These are phyloP conservation scores for Poa pratensis DNA, from an alignment of 176 grass and related monocot species.

Conservation along the genomic window DNA sequence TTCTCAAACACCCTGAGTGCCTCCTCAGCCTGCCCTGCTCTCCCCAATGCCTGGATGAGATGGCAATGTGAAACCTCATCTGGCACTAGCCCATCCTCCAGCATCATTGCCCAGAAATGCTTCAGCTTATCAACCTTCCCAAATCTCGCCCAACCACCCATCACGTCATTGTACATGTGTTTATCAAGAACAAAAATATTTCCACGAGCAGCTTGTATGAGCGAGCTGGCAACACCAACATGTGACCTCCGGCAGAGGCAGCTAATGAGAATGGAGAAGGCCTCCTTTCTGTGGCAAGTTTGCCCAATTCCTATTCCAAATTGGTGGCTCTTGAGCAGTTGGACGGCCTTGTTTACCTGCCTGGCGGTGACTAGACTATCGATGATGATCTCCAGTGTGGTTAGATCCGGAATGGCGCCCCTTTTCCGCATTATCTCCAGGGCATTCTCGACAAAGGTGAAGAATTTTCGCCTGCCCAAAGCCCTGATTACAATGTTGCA, in stretches of 20 bases:
- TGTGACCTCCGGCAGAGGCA: constrained; percentile 74
- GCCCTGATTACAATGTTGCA: constrained; percentile 76
- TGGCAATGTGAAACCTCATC: constrained; percentile 67
- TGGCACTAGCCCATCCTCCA: constrained; percentile 62
- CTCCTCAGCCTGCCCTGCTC: constrained; percentile 51
- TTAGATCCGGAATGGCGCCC: constrained; percentile 46
- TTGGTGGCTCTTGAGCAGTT: constrained; percentile 49
- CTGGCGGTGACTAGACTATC: constrained; percentile 68
- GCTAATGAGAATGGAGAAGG: constrained; percentile 56
- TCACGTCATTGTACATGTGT: constrained; percentile 64
- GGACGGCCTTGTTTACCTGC: constrained; percentile 65
- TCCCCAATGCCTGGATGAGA: constrained; percentile 78
- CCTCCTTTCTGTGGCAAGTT: constrained; percentile 47
- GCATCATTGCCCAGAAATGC: constrained; percentile 66
- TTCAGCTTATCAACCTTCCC: constrained; percentile 72
- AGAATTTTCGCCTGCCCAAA: constrained; percentile 83
- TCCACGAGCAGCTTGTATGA: constrained; percentile 47
- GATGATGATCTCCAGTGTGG: constrained; percentile 67
- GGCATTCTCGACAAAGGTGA: constrained; percentile 45
- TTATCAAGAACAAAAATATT: constrained; percentile 49
- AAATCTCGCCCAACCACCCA: constrained; percentile 78
- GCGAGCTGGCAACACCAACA: constrained; percentile 58
- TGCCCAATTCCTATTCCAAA: constrained; percentile 59
- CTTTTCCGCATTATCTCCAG: constrained; percentile 56
- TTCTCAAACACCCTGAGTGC: constrained; percentile 65